Base-by-base conservation (phyloP, 2,329 filamentous ascomycete species). In the Aspergillus novofumigatus region DNA sequence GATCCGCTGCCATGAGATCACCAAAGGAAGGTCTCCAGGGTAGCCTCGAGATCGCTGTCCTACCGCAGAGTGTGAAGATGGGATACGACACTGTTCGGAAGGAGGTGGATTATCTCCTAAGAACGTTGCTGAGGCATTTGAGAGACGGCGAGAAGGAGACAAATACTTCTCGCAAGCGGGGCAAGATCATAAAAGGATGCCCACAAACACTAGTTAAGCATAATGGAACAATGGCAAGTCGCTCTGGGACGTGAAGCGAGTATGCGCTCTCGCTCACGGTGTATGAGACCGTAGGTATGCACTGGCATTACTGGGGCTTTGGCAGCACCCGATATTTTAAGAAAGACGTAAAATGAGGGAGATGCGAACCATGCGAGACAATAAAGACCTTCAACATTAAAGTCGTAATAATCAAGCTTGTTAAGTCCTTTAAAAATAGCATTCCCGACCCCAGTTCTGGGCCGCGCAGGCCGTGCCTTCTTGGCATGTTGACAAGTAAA, bases 41-140 rank as follows among this genome's bases (percentile, higher is more conserved):
- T 4, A 72, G 72, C 3, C 55, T 73, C 32, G 71, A 75, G 28
- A 58, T 80, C 17, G 52, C 64, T 14, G 49, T 69, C 9, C 29
- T 55, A 4, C 49, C 56, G 26, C 32, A 44, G 28, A 57, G 57
- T 32, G 42, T 65, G 21, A 48, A 54, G 42, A 56, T 54, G 49
- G 53, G 57, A 35, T 63, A 57, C 26, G n/a, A 62, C 7, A 50
- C 45, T 1, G 38, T 68, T 21, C 58, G 62, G 44, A 52, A 56
- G 52, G 62, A 67, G 17, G 59, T 64, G 59, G 51, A 58, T 42
- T 41, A 25, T 35, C 42, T 60, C 10, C 35, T 65, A 45, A 55
- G 62, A 56, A 44, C 28, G 17, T 54, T 68, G 51, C 9, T 65
- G 49, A 47, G 53, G 28, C n/a, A 55, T 20, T 23, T 25, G 49